Conservation (phyloP, 2,329 filamentous ascomycete species). For the Diaporthe helianthi region DNA sequence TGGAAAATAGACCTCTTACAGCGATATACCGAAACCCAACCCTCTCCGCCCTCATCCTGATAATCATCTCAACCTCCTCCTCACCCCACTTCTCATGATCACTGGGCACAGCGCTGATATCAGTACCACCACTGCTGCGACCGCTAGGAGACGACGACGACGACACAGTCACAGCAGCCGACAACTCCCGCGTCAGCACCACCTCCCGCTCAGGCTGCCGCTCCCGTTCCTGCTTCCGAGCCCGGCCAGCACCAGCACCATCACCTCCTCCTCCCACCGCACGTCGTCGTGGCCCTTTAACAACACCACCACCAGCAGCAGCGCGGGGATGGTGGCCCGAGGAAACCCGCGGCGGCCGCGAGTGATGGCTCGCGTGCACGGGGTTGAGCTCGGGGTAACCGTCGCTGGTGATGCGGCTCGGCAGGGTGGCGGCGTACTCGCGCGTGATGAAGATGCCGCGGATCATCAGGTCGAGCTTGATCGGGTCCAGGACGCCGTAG, state of each 20-base stretch:
- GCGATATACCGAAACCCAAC: neutral
- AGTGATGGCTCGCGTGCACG: neutral
- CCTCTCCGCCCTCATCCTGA: neutral
- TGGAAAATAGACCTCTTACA: neutral
- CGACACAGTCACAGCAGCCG: too few relatives aligned
- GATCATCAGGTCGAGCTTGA: constrained; percentile 14
- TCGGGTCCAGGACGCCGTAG: constrained; percentile 6
- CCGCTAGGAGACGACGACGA: neutral
- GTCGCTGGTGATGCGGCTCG: neutral
- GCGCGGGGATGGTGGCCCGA: too few relatives aligned
- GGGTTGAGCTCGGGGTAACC: neutral
- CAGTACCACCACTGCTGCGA: too few relatives aligned
- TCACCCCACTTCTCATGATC: neutral
- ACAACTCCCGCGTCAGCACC: too few relatives aligned
- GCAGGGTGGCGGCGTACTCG: constrained; percentile 7
- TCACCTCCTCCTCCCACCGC: neutral
- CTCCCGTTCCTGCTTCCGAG: too few relatives aligned
- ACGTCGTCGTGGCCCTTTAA: too few relatives aligned
- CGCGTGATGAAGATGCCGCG: neutral
- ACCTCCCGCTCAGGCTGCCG: too few relatives aligned
- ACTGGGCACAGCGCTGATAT: neutral
- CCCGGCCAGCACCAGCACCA: too few relatives aligned
- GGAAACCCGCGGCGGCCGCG: neutral
- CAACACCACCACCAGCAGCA: too few relatives aligned
- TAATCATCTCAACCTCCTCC: neutral